Conservation (phyloP, 2,329 filamentous ascomycete genomes). For the Xylariaceae sp. region DNA sequence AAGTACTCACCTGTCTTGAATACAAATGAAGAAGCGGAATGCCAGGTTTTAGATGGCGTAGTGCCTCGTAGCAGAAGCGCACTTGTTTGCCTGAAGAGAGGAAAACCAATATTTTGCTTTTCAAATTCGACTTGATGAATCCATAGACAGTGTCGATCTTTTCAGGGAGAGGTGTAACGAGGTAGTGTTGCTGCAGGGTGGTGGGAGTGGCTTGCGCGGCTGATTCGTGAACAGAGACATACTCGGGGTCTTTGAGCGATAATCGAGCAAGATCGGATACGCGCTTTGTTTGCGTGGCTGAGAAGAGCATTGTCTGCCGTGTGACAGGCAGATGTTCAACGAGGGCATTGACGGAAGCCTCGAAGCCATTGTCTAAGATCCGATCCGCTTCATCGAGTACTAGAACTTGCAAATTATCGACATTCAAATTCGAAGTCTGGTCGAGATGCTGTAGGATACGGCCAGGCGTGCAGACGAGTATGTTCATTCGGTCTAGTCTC, state of each 20-base stretch:
- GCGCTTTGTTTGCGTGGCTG: slow-evolving; percentile 90
- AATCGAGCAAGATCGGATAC: slow-evolving; percentile 88
- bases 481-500: slow-evolving; percentile 87
- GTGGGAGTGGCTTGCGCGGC: slow-evolving; percentile 75
- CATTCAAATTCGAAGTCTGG: slow-evolving; percentile 85
- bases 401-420: slow-evolving; percentile 86
- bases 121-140: slow-evolving; percentile 86
- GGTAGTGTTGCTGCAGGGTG: slow-evolving; percentile 85
- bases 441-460: slow-evolving; percentile 94
- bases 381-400: slow-evolving; percentile 95
- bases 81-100: slow-evolving; percentile 95
- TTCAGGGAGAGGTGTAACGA: slow-evolving; percentile 76
- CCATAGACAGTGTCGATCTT: slow-evolving; percentile 92
- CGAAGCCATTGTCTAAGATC: slow-evolving; percentile 97
- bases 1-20: slow-evolving; percentile 47
- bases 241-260: slow-evolving; percentile 86
- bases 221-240: slow-evolving; percentile 87
- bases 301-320: slow-evolving; percentile 91
- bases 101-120: slow-evolving; percentile 93
- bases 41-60: slow-evolving; percentile 90
- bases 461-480: slow-evolving; percentile 90
- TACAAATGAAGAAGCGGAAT: slow-evolving; percentile 90
- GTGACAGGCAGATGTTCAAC: slow-evolving; percentile 82
- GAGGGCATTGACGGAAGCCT: slow-evolving; percentile 84
- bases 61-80: slow-evolving; percentile 89